Evolutionary conservation across 2,329 filamentous ascomycete genomes (phyloP), one percentile per base, ranked within the genome.

Genomic region (Monilinia laxa): DNA sequence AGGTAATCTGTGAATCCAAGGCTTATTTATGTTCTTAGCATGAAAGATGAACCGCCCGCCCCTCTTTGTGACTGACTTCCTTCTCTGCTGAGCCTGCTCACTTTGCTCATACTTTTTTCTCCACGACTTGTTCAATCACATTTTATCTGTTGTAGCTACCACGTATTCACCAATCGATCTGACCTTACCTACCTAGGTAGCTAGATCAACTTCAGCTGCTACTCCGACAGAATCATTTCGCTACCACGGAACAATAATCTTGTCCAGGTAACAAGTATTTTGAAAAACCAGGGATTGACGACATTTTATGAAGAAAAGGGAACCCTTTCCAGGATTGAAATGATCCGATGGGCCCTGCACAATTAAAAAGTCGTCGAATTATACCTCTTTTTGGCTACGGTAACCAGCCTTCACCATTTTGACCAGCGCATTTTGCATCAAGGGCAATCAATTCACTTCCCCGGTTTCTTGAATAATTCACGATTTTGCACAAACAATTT

Each of bases 381-480:
- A 28, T 28, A 28, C 23, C 47, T 51, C 47, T 6, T 62, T 51
- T 38, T 54, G 28, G 59, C 57, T 65, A 65, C 55, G 47, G 55
- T 53, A 47, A 65, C 64, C 64, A 65, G 64, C 64, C 64, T 60
- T 62, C 58, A 40, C n/a, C 47, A 52, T 65, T 53, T 64, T 54
- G 56, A 53, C 64, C 64, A 65, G 64, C 64, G 56, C 64, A 65
- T 62, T 65, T 65, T 65, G 64, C 64, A 65, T 65, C 52, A 60
- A 51, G 42, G 45, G 57, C 47, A 53, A 49, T 42, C 20, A 47
- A 47, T 60, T 53, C 57, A 52, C 54, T 52, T 52, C 63, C 28
- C 47, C 25, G 23, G 31, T 35, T 62, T 40, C 59, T 20, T 52
- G 45, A 20, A 38, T 52, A 62, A 25, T 51, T 28, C 25, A 59